Evolutionary conservation across 805 yeast genomes (phyloP).

Genomic region (Ogataea pini): DNA sequence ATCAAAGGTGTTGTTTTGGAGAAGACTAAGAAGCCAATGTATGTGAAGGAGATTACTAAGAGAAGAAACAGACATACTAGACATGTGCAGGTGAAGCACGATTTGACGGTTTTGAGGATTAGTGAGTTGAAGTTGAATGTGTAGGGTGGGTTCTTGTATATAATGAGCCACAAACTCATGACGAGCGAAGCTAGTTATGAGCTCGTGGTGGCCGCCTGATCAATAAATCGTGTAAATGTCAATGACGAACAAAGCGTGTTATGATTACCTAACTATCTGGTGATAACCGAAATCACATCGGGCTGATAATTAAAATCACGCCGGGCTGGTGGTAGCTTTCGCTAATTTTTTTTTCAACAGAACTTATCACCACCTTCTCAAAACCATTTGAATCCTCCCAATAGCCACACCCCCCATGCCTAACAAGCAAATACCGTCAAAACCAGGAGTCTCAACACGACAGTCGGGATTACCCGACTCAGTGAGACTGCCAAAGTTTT

Average conservation of each 20-base stretch:
- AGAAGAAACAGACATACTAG: slow-evolving; percentile 77
- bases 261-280: too few relatives aligned
- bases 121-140: slow-evolving; percentile 62
- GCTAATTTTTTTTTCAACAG: too few relatives aligned
- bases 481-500: slow-evolving; percentile 28
- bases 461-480: not conserved
- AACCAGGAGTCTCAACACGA: not conserved
- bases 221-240: too few relatives aligned
- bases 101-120: slow-evolving; percentile 75
- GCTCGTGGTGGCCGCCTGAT: too few relatives aligned
- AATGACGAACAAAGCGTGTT: not conserved
- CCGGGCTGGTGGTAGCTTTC: too few relatives aligned
- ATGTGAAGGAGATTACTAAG: slow-evolving; percentile 71
- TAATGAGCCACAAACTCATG: too few relatives aligned
- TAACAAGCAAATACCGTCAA: not conserved
- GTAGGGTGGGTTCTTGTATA: slow-evolving; percentile 3
- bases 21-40: slow-evolving; percentile 78
- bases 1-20: slow-evolving; percentile 83
- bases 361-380: too few relatives aligned
- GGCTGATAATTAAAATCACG: too few relatives aligned
- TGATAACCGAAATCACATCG: too few relatives aligned
- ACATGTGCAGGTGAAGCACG: slow-evolving; percentile 66
- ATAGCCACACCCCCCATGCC: too few relatives aligned
- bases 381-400: too few relatives aligned
- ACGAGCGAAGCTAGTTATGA: not conserved